Percentiles rank a stretch among this genome's conserved stretches.
Conservation (phyloP, 495 filamentous ascomycete genomes). For the Lasiosphaeria ovina region DNA sequence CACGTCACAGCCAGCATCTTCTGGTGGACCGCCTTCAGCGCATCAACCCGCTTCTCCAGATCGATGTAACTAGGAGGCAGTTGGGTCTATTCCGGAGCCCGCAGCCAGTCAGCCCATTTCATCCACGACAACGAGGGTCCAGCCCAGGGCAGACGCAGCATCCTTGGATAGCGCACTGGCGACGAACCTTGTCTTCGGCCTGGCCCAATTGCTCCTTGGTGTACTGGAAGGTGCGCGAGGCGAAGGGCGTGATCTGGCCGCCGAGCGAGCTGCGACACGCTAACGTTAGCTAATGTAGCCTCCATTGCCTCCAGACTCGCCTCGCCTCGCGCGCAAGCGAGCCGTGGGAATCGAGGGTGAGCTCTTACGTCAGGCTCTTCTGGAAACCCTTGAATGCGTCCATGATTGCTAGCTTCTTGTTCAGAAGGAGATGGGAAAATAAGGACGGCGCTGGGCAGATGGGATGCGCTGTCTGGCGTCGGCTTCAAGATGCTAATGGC, state of each 20-base stretch:
- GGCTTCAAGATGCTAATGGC: not conserved
- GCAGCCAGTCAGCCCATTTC: slow-evolving; percentile 12
- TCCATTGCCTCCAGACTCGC: not conserved
- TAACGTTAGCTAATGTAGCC: slow-evolving; percentile 20
- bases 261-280: slow-evolving; percentile 39
- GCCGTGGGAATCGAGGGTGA: not conserved
- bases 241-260: slow-evolving; percentile 76
- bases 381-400: slow-evolving; percentile 37
- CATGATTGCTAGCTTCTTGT: slow-evolving; percentile 19
- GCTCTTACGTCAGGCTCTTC: slow-evolving; percentile 34
- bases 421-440: not conserved
- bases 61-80: slow-evolving; percentile 97
- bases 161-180: not conserved
- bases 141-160: too few relatives aligned
- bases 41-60: slow-evolving; percentile 98
- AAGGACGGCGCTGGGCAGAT: not conserved
- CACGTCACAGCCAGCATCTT: slow-evolving; percentile 96
- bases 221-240: slow-evolving; percentile 90
- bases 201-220: slow-evolving; percentile 96
- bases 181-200: slow-evolving; percentile 81
- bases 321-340: not conserved
- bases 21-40: slow-evolving; percentile 93
- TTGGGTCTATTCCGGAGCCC: slow-evolving; percentile 62
- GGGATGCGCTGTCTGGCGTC: not conserved
- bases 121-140: too few relatives aligned